Percentiles rank a stretch among this genome's conserved stretches.
These are phyloP conservation scores for Phytophthora idaei DNA, from an alignment of 352 stramenopile species.

Conservation along the genomic window DNA sequence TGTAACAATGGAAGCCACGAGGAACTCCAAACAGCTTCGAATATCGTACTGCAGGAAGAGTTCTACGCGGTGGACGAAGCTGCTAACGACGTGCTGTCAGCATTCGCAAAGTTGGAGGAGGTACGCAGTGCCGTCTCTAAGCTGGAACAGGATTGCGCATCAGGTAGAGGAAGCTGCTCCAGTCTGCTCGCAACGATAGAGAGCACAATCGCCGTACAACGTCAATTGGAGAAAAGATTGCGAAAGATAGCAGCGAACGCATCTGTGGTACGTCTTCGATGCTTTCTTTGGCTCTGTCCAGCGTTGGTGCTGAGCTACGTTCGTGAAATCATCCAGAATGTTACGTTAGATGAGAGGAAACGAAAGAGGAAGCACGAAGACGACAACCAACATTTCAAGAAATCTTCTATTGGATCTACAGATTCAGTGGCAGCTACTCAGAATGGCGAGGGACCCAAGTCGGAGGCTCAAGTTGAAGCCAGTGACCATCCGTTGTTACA, in stretches of 20 bases:
- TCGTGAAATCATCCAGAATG: not conserved
- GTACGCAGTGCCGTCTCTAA: conserved; percentile 16
- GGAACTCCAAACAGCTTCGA: conserved; percentile 8
- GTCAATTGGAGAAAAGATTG: not conserved
- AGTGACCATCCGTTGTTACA: not conserved
- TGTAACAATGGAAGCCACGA: not conserved
- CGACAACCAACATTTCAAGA: not conserved
- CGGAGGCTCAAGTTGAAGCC: not conserved
- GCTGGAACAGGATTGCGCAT: conserved; percentile 8
- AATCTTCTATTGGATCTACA: not conserved
- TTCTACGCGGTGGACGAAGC: conserved; percentile 5
- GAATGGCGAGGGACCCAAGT: not conserved
- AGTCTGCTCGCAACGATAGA: not conserved
- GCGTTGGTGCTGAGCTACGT: not conserved
- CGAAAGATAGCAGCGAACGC: not conserved
- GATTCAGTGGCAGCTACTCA: not conserved
- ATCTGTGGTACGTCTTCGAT: not conserved
- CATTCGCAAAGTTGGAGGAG: conserved; percentile 20
- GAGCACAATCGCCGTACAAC: not conserved
- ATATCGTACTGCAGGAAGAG: conserved; percentile 11
- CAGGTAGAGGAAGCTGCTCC: conserved; percentile 4
- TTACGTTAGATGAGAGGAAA: not conserved
- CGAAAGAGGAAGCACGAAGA: not conserved
- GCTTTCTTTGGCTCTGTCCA: not conserved
- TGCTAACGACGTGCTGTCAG: not conserved